Conservation (phyloP, 2,329 filamentous ascomycete genomes). For the Calonectria ilicicola region DNA sequence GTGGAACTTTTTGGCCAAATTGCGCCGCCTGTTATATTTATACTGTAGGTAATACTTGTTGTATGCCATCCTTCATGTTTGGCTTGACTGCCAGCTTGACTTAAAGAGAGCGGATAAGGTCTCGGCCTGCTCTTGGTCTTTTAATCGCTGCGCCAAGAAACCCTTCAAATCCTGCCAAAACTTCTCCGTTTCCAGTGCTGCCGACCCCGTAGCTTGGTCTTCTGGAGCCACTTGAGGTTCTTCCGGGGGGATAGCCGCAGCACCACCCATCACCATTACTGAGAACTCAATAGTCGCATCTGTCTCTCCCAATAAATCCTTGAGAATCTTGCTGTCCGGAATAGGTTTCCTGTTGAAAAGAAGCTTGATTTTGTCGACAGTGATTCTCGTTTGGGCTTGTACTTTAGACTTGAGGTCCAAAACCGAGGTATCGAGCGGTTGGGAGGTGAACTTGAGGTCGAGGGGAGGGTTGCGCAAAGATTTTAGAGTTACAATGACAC, state of each 20-base stretch:
- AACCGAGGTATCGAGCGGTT: slow-evolving; percentile 77
- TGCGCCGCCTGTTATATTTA: slow-evolving; percentile 30
- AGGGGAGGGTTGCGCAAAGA: slow-evolving; percentile 82
- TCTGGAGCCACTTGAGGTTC: slow-evolving; percentile 48
- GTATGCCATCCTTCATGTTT: slow-evolving; percentile 36
- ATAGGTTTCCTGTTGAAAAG: slow-evolving; percentile 90
- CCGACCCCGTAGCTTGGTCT: slow-evolving; percentile 59
- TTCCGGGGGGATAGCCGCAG: slow-evolving; percentile 58
- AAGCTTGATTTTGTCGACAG: slow-evolving; percentile 85
- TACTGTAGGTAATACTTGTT: slow-evolving; percentile 26
- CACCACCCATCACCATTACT: slow-evolving; percentile 88
- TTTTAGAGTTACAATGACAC: slow-evolving; percentile 73
- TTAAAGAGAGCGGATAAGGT: slow-evolving; percentile 77
- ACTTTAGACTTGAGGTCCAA: slow-evolving; percentile 83
- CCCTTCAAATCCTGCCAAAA: slow-evolving; percentile 91
- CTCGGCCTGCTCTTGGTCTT: slow-evolving; percentile 75
- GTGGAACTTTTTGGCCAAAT: slow-evolving; percentile 39
- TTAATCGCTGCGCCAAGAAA: slow-evolving; percentile 83
- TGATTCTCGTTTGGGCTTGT: slow-evolving; percentile 70
- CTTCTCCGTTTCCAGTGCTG: slow-evolving; percentile 74
- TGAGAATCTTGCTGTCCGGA: slow-evolving; percentile 79
- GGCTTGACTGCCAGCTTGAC: slow-evolving; percentile 72
- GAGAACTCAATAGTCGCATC: slow-evolving; percentile 75
- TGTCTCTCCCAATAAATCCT: slow-evolving; percentile 73
- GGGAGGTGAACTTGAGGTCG: slow-evolving; percentile 73